phyloP scores from a whole-genome alignment of 2,329 filamentous ascomycete species.

The Arthrinium phaeospermum region DNA sequence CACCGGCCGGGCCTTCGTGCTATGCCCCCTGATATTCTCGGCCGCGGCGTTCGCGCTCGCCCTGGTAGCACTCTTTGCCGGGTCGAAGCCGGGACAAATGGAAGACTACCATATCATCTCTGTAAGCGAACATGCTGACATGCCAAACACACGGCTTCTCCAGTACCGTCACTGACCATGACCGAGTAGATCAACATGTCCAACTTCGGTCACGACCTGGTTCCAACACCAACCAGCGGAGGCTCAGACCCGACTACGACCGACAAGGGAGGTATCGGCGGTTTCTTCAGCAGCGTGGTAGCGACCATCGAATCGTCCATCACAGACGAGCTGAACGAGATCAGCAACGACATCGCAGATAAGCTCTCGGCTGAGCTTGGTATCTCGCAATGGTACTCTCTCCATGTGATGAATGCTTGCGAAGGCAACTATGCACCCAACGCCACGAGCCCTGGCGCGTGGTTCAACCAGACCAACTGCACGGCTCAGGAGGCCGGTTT shows the following conservation, averaged over 20 bases:
- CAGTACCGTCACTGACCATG: not conserved
- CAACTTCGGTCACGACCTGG: constrained; percentile 44
- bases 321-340: constrained; percentile 45
- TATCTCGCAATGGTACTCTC: constrained; percentile 57
- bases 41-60: constrained; percentile 43
- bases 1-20: not conserved
- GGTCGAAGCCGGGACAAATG: constrained; percentile 42
- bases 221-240: constrained; percentile 36
- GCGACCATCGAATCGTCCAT: constrained; percentile 40
- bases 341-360: constrained; percentile 47
- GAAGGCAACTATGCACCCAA: constrained; percentile 53
- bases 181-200: constrained; percentile 46
- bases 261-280: constrained; percentile 29
- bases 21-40: constrained; percentile 38
- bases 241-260: constrained; percentile 32
- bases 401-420: constrained; percentile 55
- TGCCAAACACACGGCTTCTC: not conserved
- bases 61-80: constrained; percentile 45
- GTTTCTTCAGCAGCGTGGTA: constrained; percentile 30
- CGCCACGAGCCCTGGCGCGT: constrained; percentile 42
- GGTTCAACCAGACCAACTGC: constrained; percentile 52
- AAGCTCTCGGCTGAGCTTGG: constrained; percentile 49
- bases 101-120: constrained; percentile 47
- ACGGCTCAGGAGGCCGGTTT: constrained; percentile 43
- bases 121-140: constrained; percentile 32